Base-by-base conservation (phyloP, 2,329 filamentous ascomycete species). In the Calonectria henricotiae region DNA sequence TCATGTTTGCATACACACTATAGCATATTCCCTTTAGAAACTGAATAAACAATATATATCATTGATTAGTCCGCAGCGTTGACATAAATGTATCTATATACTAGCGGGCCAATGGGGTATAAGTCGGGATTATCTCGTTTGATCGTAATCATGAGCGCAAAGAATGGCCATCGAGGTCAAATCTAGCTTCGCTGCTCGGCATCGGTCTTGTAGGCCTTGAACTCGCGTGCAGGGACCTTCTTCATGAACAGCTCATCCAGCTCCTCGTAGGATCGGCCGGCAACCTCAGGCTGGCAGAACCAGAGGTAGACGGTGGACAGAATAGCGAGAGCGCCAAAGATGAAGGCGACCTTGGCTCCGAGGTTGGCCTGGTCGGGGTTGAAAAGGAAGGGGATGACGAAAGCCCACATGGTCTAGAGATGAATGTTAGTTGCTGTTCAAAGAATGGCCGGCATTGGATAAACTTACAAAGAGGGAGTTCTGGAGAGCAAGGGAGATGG, bases 231-330 rank as follows among this genome's bases (percentile, higher is more conserved):
- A 1, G 77, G 73, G 8, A 79, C 63, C 12, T 70, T 66, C 69
- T 78, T 76, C 32, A 74, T 69, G 30, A 79, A 79, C 67, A 78
- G 74, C 47, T 78, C 76, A 58, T 79, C 76, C 20, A 79, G 35
- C 43, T 79, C 77, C 70, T 79, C 74, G 47, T 76, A 78, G 0
- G 76, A 74, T 7, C 77, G 73, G 1, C 71, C 67, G 5, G 73
- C 71, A 9, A 76, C 78, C 72, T 81, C 80, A 7, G 85, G 86
- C 81, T 83, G 77, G 64, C 73, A 80, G 65, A 80, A 79, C 75
- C 77, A 78, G 17, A 84, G 43, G 70, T 78, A 83, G n/a, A 81
- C 71, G 11, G 79, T 70, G 27, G 73, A 80, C 9, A 82, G 47
- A 3, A 81, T 68, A 9, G 77, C 74, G 17, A 83, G 66, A 0